Base-by-base conservation (phyloP, 306 rosid species). In the Cajanus cajan region DNA sequence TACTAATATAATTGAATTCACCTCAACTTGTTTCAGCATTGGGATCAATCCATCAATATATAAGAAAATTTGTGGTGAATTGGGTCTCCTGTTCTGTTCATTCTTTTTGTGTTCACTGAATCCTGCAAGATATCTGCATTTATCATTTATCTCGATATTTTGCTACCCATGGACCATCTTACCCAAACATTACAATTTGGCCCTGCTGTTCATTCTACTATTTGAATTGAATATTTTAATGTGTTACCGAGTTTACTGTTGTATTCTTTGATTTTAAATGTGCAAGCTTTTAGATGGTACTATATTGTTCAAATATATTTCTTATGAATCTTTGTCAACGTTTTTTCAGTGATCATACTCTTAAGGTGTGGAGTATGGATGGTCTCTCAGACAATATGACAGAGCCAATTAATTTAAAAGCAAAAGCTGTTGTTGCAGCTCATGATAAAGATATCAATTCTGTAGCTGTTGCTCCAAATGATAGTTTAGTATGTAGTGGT, bases 391-490 rank as follows among this genome's bases (percentile, higher is more conserved):
- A 88, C 36, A 33, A 84, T 79, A 43, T 31, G 70, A 71, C 82
- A 44, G 31, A 13, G 43, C 92, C 97, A 18, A 44, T 84, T 55
- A 86, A 82, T 79, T 91, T 95, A 80, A 91, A 91, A 90, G 96
- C 96, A 74, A 95, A 91, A 81, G 94, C 98, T 52, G 91, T 87
- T 77, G 98, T 95, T 67, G 92, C 94, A 4, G 98, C 98, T 74
- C 98, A 95, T n/a, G 98, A 88, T 80, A 92, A 91, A 85, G 98
- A 95, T 86, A 95, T 95, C 76, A 95, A 95, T 86, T 87, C 96
- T 77, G 84, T 95, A 61, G 98, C 98, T 79, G 84, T 95, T 83
- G 94, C 98, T 78, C 98, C 98, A 54, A 92, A 95, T 83, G 98
- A 95, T 87, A 88, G 91, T 81, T 87, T 95, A 82, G 91, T 87